A percentile compares a stretch with the other conserved stretches of the same genome.
Evolutionary conservation across 2,329 filamentous ascomycete species (phyloP).

Genomic region (Neurospora sp.): DNA sequence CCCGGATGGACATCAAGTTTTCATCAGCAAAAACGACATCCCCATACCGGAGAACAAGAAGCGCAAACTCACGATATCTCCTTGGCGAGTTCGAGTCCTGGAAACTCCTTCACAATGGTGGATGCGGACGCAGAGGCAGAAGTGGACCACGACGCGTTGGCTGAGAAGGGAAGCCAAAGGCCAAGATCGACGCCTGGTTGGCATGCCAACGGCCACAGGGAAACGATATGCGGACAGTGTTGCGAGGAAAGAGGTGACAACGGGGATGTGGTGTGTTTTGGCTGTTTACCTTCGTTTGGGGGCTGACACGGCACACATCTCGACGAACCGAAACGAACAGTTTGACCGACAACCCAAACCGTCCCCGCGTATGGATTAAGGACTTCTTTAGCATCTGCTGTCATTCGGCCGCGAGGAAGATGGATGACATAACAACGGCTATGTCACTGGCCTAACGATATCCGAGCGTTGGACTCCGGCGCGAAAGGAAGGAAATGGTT

Average conservation of each 20-base stretch:
- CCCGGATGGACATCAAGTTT: conserved; percentile 32
- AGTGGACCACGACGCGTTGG: neutral
- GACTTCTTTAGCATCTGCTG: neutral
- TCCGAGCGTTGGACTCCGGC: neutral
- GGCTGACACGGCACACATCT: conserved; percentile 10
- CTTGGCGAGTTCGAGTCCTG: conserved; percentile 23
- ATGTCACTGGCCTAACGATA: neutral
- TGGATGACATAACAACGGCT: neutral
- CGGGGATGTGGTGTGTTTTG: conserved; percentile 57
- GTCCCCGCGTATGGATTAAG: neutral
- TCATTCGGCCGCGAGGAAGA: neutral
- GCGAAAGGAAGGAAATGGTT: neutral
- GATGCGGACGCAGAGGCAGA: conserved; percentile 31
- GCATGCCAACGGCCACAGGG: conserved; percentile 34
- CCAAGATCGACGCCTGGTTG: conserved; percentile 22
- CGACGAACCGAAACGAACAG: neutral
- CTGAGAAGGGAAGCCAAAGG: conserved; percentile 1
- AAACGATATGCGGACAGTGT: conserved; percentile 55
- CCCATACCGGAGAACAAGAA: neutral
- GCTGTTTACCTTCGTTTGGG: conserved; percentile 37
- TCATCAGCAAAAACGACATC: neutral
- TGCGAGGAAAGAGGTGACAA: conserved; percentile 55
- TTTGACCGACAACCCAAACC: neutral
- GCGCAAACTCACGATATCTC: neutral
- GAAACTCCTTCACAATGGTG: conserved; percentile 38